A percentile compares a stretch with the other conserved stretches of the same genome.
Conservation (phyloP, 2,329 filamentous ascomycete species). For the Ciborinia camelliae region DNA sequence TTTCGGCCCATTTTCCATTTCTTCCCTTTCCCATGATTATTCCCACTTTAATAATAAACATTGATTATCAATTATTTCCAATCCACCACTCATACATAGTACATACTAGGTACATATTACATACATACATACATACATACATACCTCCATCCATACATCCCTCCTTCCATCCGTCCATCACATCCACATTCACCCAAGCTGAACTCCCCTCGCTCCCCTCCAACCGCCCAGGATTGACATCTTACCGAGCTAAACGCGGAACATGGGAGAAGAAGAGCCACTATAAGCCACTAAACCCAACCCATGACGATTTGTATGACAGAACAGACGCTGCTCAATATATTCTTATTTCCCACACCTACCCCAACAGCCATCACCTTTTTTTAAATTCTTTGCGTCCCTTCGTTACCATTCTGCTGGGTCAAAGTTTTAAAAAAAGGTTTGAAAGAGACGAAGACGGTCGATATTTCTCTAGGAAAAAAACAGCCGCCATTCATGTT, state of each 20-base stretch:
- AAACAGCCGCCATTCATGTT: background rate
- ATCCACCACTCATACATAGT: background rate
- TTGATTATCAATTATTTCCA: background rate
- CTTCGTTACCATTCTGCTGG: constrained; percentile 35
- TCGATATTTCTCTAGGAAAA: no score
- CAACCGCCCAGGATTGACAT: constrained; percentile 12
- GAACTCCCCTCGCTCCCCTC: no score
- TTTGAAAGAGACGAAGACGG: background rate
- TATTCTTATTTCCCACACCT: constrained; percentile 35
- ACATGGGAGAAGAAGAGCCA: constrained; percentile 1
- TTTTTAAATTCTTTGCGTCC: constrained; percentile 27
- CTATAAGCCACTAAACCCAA: constrained; percentile 13
- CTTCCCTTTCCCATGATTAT: no score
- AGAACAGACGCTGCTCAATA: constrained; percentile 34
- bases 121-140: background rate
- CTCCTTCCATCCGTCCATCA: background rate
- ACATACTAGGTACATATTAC: background rate
- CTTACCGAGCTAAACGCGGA: constrained; percentile 16
- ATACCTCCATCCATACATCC: background rate
- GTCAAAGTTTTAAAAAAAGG: constrained; percentile 20
- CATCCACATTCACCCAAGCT: constrained; percentile 1
- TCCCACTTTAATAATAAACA: no score
- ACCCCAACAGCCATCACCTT: constrained; percentile 29
- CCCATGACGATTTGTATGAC: constrained; percentile 35
- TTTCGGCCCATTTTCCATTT: no score